Percentiles rank a stretch among this genome's conserved stretches.
phyloP scores from a whole-genome alignment of 306 rosid genomes.

The Datisca glomerata region DNA sequence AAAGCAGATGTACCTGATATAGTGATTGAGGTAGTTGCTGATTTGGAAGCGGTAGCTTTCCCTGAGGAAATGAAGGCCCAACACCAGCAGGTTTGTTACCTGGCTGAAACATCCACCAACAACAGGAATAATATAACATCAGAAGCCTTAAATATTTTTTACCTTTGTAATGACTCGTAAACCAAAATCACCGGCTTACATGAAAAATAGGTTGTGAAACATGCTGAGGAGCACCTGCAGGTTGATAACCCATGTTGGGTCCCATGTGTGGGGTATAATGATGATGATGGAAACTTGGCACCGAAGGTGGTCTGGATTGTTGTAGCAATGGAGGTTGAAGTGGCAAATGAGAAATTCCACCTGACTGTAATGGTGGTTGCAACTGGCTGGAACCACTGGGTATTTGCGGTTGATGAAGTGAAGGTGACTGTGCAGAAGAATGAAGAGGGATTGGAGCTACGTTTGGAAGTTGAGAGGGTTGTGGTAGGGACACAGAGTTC shows the following conservation, averaged over 20 bases:
- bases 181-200: conserved; percentile 43
- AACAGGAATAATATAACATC: neutral
- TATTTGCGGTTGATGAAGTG: conserved; percentile 56
- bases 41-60: conserved; percentile 43
- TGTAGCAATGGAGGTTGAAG: conserved; percentile 68
- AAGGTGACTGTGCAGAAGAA: conserved; percentile 58
- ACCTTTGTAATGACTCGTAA: conserved; percentile 4
- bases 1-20: conserved; percentile 49
- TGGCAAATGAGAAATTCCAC: conserved; percentile 59
- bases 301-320: conserved; percentile 61
- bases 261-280: conserved; percentile 71
- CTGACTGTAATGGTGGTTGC: conserved; percentile 58
- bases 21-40: conserved; percentile 61
- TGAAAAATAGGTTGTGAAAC: conserved; percentile 66
- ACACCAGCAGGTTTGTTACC: conserved; percentile 50
- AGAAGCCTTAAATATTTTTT: conserved; percentile 1
- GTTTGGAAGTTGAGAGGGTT: conserved; percentile 57
- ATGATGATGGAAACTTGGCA: conserved; percentile 52
- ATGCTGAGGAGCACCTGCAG: conserved; percentile 57
- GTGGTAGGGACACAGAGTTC: conserved; percentile 39
- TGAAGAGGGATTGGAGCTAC: conserved; percentile 45
- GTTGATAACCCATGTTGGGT: conserved; percentile 55
- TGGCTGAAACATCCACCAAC: conserved; percentile 39
- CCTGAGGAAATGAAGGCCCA: conserved; percentile 58
- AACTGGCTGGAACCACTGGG: conserved; percentile 38